phyloP scores from a whole-genome alignment of 1,284 basidiomycete species.

The Irpex rosettiformis region DNA sequence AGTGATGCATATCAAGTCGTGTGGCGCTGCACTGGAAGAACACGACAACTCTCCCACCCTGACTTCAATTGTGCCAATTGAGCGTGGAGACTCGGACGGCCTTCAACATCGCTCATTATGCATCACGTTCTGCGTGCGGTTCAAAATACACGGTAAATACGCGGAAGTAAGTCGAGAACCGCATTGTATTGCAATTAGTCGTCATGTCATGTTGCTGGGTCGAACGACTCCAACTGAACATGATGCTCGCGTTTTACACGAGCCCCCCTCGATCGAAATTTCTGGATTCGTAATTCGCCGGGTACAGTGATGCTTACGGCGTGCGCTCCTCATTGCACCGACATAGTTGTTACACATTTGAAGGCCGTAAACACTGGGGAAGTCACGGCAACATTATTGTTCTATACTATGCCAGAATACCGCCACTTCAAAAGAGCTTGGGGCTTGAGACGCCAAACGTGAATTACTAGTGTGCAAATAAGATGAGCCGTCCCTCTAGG shows the following conservation, averaged over 20 bases:
- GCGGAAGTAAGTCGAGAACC: background rate
- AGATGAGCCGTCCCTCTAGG: background rate
- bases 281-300: background rate
- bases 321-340: too few relatives aligned
- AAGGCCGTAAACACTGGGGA: background rate
- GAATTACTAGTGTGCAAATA: background rate
- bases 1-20: too few relatives aligned
- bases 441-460: background rate
- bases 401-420: too few relatives aligned
- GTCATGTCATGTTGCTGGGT: background rate
- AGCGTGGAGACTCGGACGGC: too few relatives aligned
- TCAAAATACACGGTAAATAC: background rate
- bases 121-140: background rate
- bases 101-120: background rate
- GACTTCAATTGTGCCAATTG: too few relatives aligned
- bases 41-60: too few relatives aligned
- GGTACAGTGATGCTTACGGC: background rate
- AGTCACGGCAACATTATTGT: background rate
- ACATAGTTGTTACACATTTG: background rate
- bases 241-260: background rate
- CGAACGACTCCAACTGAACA: too few relatives aligned
- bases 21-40: too few relatives aligned
- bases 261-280: background rate
- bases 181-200: background rate
- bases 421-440: background rate